Conservation (phyloP, 2,329 filamentous ascomycete species). For the Sarocladiaceae sp. region DNA sequence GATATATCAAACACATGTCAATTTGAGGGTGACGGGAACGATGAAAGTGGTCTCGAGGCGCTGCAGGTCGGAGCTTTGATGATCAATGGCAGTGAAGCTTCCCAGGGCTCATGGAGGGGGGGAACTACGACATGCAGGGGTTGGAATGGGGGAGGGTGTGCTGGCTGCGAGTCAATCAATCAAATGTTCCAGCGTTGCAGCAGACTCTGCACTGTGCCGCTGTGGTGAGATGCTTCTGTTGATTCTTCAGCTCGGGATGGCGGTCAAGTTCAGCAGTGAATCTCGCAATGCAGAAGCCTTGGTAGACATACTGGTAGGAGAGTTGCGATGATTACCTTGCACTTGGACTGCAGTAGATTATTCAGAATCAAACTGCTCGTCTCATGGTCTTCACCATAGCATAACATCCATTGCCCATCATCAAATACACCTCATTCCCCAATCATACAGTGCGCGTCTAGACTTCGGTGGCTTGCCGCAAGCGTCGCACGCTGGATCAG, state of each 20-base stretch:
- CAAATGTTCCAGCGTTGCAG: neutral
- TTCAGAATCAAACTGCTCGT: no score
- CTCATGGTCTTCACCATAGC: neutral
- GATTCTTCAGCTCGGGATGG: neutral
- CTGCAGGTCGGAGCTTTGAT: conserved; percentile 1
- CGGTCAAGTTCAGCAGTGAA: no score
- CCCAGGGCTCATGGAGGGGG: no score
- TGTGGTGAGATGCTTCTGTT: neutral
- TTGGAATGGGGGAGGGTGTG: conserved; percentile 5
- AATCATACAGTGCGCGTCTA: conserved; percentile 4
- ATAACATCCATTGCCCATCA: no score
- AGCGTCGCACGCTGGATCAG: conserved; percentile 5
- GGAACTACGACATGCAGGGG: conserved; percentile 1
- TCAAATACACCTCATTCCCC: neutral
- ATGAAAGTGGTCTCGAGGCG: conserved; percentile 5
- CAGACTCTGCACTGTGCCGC: conserved; percentile 5
- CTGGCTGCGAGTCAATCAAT: conserved; percentile 3
- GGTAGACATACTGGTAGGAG: no score
- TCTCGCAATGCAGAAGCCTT: no score
- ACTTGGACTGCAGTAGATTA: no score
- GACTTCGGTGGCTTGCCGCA: conserved; percentile 8
- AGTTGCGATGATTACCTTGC: no score
- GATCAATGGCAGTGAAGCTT: no score
- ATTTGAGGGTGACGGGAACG: neutral
- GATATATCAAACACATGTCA: no score